Conservation (phyloP, 2,329 filamentous ascomycete genomes). For the Penicillium sp. region DNA sequence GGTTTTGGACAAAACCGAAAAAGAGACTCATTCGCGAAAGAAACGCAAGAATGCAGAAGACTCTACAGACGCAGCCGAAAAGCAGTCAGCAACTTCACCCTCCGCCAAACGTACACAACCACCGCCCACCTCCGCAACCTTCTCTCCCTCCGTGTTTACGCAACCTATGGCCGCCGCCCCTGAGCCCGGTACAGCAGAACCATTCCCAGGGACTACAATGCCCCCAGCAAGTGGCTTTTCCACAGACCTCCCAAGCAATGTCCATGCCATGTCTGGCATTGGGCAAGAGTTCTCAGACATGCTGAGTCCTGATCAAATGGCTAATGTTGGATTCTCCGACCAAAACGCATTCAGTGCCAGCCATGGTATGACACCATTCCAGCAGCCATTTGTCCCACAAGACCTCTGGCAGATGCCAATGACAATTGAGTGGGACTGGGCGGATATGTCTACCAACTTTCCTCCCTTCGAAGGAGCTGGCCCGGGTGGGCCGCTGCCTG, state of each 20-base stretch:
- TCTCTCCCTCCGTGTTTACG: constrained; percentile 27
- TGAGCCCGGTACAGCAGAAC: constrained; percentile 17
- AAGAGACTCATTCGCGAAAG: constrained; percentile 72
- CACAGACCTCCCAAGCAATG: constrained; percentile 23
- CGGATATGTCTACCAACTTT: constrained; percentile 43
- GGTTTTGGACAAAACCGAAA: constrained; percentile 87
- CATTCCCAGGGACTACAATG: constrained; percentile 27
- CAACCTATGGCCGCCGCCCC: constrained; percentile 17
- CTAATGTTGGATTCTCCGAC: constrained; percentile 32
- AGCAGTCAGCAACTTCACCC: constrained; percentile 14
- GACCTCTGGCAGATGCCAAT: constrained; percentile 96
- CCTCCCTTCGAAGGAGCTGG: constrained; percentile 32
- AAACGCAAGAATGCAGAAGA: constrained; percentile 73
- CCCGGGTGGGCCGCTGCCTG: constrained; percentile 23
- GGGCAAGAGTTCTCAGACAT: constrained; percentile 39
- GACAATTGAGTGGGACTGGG: constrained; percentile 90
- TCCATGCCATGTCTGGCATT: constrained; percentile 30
- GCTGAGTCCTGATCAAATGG: constrained; percentile 36
- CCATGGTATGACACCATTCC: constrained; percentile 53
- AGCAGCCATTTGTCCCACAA: constrained; percentile 85
- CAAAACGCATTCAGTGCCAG: constrained; percentile 30
- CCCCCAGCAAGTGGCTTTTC: constrained; percentile 23
- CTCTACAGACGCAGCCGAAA: constrained; percentile 22
- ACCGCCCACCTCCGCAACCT: constrained; percentile 20
- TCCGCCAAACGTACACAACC: constrained; percentile 29